Percentiles rank a stretch among this genome's conserved stretches.
Conservation (phyloP, 1,139 yeast species). For the Petasospora rhodanensis region DNA sequence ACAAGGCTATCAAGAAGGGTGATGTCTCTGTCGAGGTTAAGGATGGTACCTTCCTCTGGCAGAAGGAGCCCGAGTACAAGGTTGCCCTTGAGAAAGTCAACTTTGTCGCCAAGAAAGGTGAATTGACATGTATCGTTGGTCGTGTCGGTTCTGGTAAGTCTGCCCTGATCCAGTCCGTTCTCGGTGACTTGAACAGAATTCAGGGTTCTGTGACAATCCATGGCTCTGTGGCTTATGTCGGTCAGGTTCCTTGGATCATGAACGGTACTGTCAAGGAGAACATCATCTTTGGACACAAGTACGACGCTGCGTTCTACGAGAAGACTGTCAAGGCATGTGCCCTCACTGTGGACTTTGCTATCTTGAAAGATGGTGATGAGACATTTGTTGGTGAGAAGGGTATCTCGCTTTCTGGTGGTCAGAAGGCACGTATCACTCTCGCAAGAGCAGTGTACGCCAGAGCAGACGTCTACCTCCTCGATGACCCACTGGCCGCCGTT, state of each 20-base stretch:
- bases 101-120: constrained; percentile 70
- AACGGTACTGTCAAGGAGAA: constrained; percentile 90
- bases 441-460: constrained; percentile 96
- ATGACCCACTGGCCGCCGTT: constrained; percentile 92
- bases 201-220: constrained; percentile 69
- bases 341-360: constrained; percentile 68
- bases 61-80: constrained; percentile 69
- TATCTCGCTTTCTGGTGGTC: constrained; percentile 94
- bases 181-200: constrained; percentile 82
- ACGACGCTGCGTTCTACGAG: constrained; percentile 74
- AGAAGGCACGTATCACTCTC: constrained; percentile 86
- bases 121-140: constrained; percentile 84
- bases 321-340: constrained; percentile 88
- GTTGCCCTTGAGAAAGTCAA: constrained; percentile 73
- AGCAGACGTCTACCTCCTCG: constrained; percentile 86
- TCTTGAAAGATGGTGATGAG: constrained; percentile 81
- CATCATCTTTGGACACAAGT: constrained; percentile 82
- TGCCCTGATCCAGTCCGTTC: constrained; percentile 72
- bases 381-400: constrained; percentile 98
- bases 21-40: constrained; percentile 66
- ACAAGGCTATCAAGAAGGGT: constrained; percentile 46
- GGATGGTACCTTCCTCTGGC: constrained; percentile 87
- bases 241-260: constrained; percentile 96
- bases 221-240: constrained; percentile 86
- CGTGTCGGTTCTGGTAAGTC: constrained; percentile 93